A percentile compares a stretch with the other conserved stretches of the same genome.
These are phyloP conservation scores for Tulasnella sp. DNA, from an alignment of 768 basidiomycete genomes.

Conservation along the genomic window DNA sequence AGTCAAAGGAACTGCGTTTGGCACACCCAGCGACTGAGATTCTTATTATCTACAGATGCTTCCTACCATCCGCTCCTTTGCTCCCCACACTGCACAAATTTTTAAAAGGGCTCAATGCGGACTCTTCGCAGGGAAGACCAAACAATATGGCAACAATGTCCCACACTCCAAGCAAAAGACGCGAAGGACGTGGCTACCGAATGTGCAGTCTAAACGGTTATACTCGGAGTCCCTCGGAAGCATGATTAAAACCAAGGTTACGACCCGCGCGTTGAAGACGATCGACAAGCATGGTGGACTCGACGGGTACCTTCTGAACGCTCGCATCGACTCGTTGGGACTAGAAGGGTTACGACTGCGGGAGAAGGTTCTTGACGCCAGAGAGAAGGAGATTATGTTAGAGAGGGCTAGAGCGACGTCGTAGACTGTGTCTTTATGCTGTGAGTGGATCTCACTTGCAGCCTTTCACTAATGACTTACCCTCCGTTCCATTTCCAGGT, in stretches of 20 bases:
- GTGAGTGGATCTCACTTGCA: no score
- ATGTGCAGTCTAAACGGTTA: slow-evolving; percentile 68
- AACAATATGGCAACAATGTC: slow-evolving; percentile 78
- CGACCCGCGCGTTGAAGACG: slow-evolving; percentile 64
- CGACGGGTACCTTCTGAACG: slow-evolving; percentile 52
- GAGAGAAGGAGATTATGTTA: neutral
- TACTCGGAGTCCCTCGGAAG: slow-evolving; percentile 53
- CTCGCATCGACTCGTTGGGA: slow-evolving; percentile 30
- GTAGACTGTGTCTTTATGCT: no score
- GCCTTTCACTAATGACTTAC: no score
- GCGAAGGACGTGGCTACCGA: slow-evolving; percentile 78
- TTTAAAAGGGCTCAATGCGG: slow-evolving; percentile 76
- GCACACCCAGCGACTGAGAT: neutral
- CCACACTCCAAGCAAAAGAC: slow-evolving; percentile 85
- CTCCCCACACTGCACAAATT: slow-evolving; percentile 40
- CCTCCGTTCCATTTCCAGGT: no score
- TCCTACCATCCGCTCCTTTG: slow-evolving; percentile 24
- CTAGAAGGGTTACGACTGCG: slow-evolving; percentile 40
- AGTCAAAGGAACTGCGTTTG: neutral
- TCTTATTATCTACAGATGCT: no score
- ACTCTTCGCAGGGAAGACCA: slow-evolving; percentile 72
- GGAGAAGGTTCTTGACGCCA: slow-evolving; percentile 28
- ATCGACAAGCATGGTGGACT: slow-evolving; percentile 78
- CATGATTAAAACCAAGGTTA: slow-evolving; percentile 55
- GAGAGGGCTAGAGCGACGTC: neutral